A percentile compares a stretch with the other conserved stretches of the same genome.
These are phyloP conservation scores for Melampsora americana DNA, from an alignment of 1,284 basidiomycete genomes.

Conservation along the genomic window DNA sequence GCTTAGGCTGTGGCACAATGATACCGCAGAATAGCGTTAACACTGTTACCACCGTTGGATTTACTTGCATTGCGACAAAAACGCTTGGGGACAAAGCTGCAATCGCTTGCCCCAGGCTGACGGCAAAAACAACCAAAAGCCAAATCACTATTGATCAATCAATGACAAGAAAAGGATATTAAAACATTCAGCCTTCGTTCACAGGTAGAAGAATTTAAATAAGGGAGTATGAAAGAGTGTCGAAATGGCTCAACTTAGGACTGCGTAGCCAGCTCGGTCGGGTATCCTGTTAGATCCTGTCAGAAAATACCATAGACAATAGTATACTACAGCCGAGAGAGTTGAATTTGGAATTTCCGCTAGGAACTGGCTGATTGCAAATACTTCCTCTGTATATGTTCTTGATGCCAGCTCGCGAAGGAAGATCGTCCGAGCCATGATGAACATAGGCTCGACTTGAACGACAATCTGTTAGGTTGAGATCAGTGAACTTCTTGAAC, in stretches of 20 bases:
- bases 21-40: slow-evolving; percentile 58
- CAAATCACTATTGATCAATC: slow-evolving; percentile 60
- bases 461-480: slow-evolving; percentile 73
- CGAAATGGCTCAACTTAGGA: slow-evolving; percentile 4
- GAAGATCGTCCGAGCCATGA: slow-evolving; percentile 70
- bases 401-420: slow-evolving; percentile 62
- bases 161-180: slow-evolving; percentile 49
- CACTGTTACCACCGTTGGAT: slow-evolving; percentile 59
- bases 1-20: slow-evolving; percentile 61
- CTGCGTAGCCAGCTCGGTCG: background rate
- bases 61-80: slow-evolving; percentile 72
- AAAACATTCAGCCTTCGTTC: slow-evolving; percentile 57
- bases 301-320: slow-evolving; percentile 58
- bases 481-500: slow-evolving; percentile 56
- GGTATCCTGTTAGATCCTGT: background rate
- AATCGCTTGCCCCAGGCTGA: slow-evolving; percentile 67
- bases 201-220: background rate
- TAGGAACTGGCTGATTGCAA: slow-evolving; percentile 74
- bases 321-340: slow-evolving; percentile 70
- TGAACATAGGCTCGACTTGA: slow-evolving; percentile 80
- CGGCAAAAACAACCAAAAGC: slow-evolving; percentile 71
- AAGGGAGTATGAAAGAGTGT: slow-evolving; percentile 56
- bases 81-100: slow-evolving; percentile 69
- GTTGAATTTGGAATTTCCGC: slow-evolving; percentile 74
- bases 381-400: slow-evolving; percentile 75